Evolutionary conservation across 108 stramenopile species (phyloP).

Genomic region (Skeletonema grethae): DNA sequence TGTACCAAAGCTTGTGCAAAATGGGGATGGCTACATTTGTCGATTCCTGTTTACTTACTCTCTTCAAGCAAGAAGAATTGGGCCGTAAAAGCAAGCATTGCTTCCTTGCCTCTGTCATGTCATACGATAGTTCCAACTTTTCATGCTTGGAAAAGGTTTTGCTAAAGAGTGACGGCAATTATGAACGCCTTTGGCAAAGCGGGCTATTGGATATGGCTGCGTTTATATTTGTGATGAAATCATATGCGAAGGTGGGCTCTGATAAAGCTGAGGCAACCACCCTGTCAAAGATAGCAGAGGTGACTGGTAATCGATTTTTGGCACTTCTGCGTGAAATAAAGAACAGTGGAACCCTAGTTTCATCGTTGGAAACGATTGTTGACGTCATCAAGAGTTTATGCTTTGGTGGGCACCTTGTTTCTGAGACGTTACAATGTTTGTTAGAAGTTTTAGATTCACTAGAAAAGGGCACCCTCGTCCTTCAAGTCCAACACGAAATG

Average conservation of each 20-base stretch:
- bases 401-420: not conserved
- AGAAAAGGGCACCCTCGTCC: constrained; percentile 1
- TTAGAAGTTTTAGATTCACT: constrained; percentile 9
- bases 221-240: constrained; percentile 26
- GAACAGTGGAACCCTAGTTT: not conserved
- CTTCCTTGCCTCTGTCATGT: constrained; percentile 31
- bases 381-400: constrained; percentile 24
- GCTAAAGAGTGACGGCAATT: constrained; percentile 8
- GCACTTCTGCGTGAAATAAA: constrained; percentile 2
- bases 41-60: constrained; percentile 20
- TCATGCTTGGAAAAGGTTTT: constrained; percentile 8
- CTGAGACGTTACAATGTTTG: constrained; percentile 9
- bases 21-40: constrained; percentile 18
- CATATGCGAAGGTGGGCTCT: constrained; percentile 7
- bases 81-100: not conserved
- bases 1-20: constrained; percentile 26
- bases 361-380: constrained; percentile 6
- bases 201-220: constrained; percentile 25
- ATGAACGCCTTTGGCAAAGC: constrained; percentile 18
- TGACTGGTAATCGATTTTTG: constrained; percentile 19
- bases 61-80: constrained; percentile 6
- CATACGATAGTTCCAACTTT: constrained; percentile 40
- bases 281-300: not conserved
- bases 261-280: not conserved
- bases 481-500: constrained; percentile 17